Evolutionary conservation across 768 basidiomycete genomes (phyloP), one percentile per base, ranked within the genome.

Genomic region (Kwoniella sp.): DNA sequence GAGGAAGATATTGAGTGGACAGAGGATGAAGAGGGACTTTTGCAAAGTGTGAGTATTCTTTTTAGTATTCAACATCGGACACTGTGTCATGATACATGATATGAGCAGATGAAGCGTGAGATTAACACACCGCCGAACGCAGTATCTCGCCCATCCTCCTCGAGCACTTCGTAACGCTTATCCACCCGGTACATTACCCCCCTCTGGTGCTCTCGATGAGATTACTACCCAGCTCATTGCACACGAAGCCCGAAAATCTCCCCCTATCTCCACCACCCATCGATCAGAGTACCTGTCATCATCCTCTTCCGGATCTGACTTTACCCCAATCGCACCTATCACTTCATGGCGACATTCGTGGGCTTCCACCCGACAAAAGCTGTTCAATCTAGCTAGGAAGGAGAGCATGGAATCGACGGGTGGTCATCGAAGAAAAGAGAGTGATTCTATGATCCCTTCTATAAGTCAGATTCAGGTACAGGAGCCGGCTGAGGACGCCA

Each of bases 151-250:
- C 22, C 68, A 70, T 48, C 73, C 66, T 19, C 69, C 66, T 17
- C 69, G 58, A 49, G 69, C 64, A 29, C 61, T 70, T 12, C 50
- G 68, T 33, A 64, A 61, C 13, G 55, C 71, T 7, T 77, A 75
- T 49, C 76, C 76, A 2, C 76, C 76, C 24, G 73, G 71, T 2
- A 75, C 73, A 5, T 59, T 77, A 1, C 76, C 76, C 1, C 76
- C 76, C 9, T 44, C 76, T 1, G 65, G 55, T 5, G 72, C 73
- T 22, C 60, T 77, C 22, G 76, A 77, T 51, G 68, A 69, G 26
- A 66, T 77, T 24, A 75, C 76, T 13, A 68, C 69, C 25, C 71
- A 74, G 44, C 66, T 77, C 50, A 58, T 75, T 7, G 60, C 63
- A 10, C 24, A 26, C 9, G 60, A 64, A 17, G 64, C 63, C 53